Base-by-base conservation (phyloP, 179 eudicot species). In the Beta macrorhiza region DNA sequence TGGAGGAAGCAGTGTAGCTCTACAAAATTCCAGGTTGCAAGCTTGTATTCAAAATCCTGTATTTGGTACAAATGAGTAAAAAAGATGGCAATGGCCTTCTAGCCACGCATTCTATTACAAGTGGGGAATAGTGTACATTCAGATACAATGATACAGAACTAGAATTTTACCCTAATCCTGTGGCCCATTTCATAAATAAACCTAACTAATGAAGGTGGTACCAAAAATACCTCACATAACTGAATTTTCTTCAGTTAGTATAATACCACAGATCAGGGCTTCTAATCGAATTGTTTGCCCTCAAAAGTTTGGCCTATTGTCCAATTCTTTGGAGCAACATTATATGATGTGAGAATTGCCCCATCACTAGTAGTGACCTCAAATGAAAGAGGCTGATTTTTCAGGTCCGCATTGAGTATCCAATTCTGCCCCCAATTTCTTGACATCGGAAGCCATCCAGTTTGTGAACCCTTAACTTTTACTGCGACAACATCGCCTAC, bases 381-480 rank as follows among this genome's bases (percentile, higher is more conserved):
- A 76, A 95, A 93, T 42, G 99, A 95, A 57, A 95, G 92, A 58
- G 98, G 95, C 56, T 93, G 99, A 10, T 89, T 89, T 87, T 88
- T 91, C 72, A 95, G 56, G 79, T 93, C 93, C 4, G 97, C 97
- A 78, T 90, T 93, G 70, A 95, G 83, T 75, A 92, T 94, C 98
- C 99, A 95, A 85, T 94, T 93, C 72, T 92, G 98, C 32, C 99
- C 99, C 99, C 99, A 95, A 64, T 89, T 95, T 79, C 99, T 86
- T 37, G 93, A 92, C 99, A 95, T 93, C 0, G 92, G 93, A 58
- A 95, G 94, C 99, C 99, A 95, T 56, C 99, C 98, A 20, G 99
- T 95, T 83, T 81, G 87, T 44, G 98, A 92, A 8, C 99, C 99
- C 87, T 93, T 95, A 32, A 93, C 81, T 88, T 95, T 92, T 79